Evolutionary conservation across 805 yeast species (phyloP), one percentile per base, ranked within the genome.

Genomic region (Maudiozyma turicensis): DNA sequence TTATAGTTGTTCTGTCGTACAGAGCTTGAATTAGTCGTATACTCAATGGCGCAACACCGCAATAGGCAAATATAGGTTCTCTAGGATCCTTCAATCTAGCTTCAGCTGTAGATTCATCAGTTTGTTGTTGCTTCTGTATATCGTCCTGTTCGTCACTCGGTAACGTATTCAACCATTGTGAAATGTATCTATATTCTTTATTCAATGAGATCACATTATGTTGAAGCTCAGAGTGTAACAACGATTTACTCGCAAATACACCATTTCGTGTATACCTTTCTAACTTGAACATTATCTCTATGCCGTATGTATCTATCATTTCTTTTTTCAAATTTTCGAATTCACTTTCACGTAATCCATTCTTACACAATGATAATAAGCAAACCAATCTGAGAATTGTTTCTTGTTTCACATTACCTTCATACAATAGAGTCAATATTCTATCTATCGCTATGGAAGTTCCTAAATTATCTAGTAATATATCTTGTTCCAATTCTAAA

Each of bases 41-140:
- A 2, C 79, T 68, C 5, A 91, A 63, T 2, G 99, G 98, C 0
- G 88, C 84, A 32, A 79, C 84, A 0, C 95, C 93, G 5, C 96
- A 84, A 51, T 85, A 80, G 0, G 88, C 80, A 60, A 81, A 84
- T 0, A 82, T 58, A 9, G 62, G 58, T 41, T 61, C 64, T 30
- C 38, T 48, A 0, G 60, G 62, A 8, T 54, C 53, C 10, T 44
- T 34, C 8, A 14, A 9, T 4, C 26, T 20, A 20, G 26, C 26
- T 20, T 20, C 26, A 20, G 26, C 26, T 20, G 26, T 20, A 20
- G 26, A 20, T 2, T 4, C 26, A 50, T 58, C 4, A 52, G 56
- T 35, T 14, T 50, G 56, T 14, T 50, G 52, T 13, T 54, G 54
- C 7, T 48, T 41, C 3, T 52, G 45, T 20, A 48, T 42, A 26